Evolutionary conservation across 495 filamentous ascomycete genomes (phyloP).

Genomic region (Chaetomium cochliodes): DNA sequence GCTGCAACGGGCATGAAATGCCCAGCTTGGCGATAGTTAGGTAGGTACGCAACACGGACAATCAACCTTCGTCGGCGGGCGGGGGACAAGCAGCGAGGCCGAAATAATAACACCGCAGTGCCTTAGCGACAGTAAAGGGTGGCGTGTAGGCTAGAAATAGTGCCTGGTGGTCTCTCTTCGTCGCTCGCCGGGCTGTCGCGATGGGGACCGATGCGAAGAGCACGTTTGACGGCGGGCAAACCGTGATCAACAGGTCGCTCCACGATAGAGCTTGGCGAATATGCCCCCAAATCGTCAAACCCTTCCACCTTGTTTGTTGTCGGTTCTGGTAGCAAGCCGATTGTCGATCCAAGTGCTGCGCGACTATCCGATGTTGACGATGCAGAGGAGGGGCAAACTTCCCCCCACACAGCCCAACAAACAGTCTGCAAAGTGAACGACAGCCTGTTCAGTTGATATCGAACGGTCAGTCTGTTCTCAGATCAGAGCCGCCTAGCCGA

Average conservation of each 20-base stretch:
- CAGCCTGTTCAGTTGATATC: not conserved
- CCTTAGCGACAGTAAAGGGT: not conserved
- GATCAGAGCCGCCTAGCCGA: not conserved
- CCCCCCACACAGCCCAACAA: not conserved
- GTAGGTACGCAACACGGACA: no score
- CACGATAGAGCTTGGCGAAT: not conserved
- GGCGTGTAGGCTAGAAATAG: not conserved
- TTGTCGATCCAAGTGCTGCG: not conserved
- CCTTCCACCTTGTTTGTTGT: not conserved
- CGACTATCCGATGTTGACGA: not conserved
- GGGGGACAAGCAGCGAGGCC: not conserved
- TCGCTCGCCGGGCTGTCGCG: not conserved
- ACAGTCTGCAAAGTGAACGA: not conserved
- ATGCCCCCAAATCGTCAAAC: not conserved
- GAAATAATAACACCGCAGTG: not conserved
- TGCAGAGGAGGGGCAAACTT: not conserved
- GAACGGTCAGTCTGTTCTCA: not conserved
- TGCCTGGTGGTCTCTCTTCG: no score
- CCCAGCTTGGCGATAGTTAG: not conserved
- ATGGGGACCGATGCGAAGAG: not conserved
- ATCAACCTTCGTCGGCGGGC: no score
- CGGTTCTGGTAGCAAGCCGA: not conserved
- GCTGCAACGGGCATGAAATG: not conserved
- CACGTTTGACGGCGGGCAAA: not conserved
- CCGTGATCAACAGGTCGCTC: not conserved